Base-by-base conservation (phyloP, 179 eudicot genomes). In the Kewa caespitosa region DNA sequence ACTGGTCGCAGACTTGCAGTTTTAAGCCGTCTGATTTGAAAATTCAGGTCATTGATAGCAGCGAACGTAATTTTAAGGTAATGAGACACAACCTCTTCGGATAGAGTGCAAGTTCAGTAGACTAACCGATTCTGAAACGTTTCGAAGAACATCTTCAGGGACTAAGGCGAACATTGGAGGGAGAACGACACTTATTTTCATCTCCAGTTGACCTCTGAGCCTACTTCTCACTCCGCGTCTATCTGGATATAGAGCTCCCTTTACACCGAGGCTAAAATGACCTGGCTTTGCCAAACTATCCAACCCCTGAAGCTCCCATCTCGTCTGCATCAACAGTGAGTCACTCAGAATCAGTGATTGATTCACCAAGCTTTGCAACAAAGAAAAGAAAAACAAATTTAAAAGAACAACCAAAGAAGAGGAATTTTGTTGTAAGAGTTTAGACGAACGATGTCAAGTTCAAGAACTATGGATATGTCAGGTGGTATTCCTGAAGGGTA, bases 251-350 rank as follows among this genome's bases (percentile, higher is more conserved):
- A 94, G 78, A 36, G 85, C 81, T 70, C 97, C 98, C 67, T 87
- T 80, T 15, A 94, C 98, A 66, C 84, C 84, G 7, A 92, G 90
- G 15, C 82, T 74, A 70, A 94, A 94, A 39, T 89, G 87, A 79
- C 84, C 76, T n/a, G 98, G 97, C 83, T 85, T 87, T 73, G 84
- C 82, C 31, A 87, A 71, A 72, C 89, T 85, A 57, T 90, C 90
- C 65, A 94, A 83, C 55, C 98, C 98, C 64, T 82, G 84, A 57
- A 94, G 94, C 85, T 94, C 88, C 98, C 98, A 94, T 74, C 90
- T 88, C 48, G 87, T 81, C 98, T 94, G 86, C 74, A 85, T 2
- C 14, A 37, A 55, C 36, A n/a, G n/a, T n/a, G n/a, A n/a, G 43
- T 41, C 23, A 1, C 22, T 42, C 37, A 38, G 63, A 50, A 37